Evolutionary conservation across 192 early-diverging fungal species (phyloP).

Genomic region (Dissophora globulifera): DNA sequence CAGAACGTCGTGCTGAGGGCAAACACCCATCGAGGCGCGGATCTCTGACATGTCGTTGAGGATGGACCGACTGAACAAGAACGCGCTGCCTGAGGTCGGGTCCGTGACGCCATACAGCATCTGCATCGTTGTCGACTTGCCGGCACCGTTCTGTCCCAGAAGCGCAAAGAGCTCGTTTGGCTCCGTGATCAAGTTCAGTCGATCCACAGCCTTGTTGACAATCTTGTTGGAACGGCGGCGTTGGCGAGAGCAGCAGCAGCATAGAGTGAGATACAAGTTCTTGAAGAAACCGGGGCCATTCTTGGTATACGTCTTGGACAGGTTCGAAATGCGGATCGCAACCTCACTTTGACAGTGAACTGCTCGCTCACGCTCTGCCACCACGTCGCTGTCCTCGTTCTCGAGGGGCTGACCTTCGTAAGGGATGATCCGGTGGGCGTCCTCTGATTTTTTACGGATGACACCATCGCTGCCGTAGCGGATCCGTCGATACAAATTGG

Average conservation of each 20-base stretch:
- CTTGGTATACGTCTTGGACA: constrained; percentile 63
- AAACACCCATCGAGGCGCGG: constrained; percentile 77
- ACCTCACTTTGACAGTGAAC: constrained; percentile 54
- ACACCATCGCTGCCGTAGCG: constrained; percentile 23
- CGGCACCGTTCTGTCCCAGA: constrained; percentile 82
- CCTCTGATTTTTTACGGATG: constrained; percentile 49
- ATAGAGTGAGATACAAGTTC: constrained; percentile 16
- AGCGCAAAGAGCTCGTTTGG: constrained; percentile 69
- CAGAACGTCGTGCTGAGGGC: constrained; percentile 81
- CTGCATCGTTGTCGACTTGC: constrained; percentile 80
- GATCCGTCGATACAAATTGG: constrained; percentile 60
- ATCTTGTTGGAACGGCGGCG: constrained; percentile 36
- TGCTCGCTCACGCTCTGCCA: constrained; percentile 55
- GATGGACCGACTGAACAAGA: constrained; percentile 68
- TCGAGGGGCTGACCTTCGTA: constrained; percentile 31
- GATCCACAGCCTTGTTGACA: constrained; percentile 62
- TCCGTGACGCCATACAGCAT: constrained; percentile 78
- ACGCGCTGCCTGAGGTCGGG: constrained; percentile 70
- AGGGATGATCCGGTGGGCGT: constrained; percentile 47
- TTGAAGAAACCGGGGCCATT: constrained; percentile 41
- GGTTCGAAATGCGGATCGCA: constrained; percentile 63
- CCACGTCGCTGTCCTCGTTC: constrained; percentile 58
- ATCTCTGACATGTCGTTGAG: constrained; percentile 67
- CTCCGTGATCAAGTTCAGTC: constrained; percentile 56
- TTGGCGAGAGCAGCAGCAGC: constrained; percentile 30